Percentiles rank a stretch among this genome's conserved stretches.
phyloP scores from a whole-genome alignment of 208 protist genomes.

The Trichomonas gallinae region DNA sequence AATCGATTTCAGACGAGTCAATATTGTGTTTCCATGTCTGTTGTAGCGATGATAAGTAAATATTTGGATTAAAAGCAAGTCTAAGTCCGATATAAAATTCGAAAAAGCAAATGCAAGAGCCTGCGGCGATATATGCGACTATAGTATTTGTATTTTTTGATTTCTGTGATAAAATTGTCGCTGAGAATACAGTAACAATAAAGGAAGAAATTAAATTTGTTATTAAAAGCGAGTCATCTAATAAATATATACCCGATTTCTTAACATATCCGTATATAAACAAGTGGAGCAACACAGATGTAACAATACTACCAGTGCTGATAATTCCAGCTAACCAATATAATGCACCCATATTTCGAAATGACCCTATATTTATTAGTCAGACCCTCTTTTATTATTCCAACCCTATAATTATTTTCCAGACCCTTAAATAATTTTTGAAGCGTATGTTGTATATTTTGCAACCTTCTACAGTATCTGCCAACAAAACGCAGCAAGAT shows the following conservation, averaged over 20 bases:
- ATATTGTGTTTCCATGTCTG: neutral
- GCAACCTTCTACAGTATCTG: no score
- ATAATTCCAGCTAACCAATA: neutral
- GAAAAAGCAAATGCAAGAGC: neutral
- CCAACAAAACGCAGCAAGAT: no score
- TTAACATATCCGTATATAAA: neutral
- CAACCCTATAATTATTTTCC: no score
- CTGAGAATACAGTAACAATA: neutral
- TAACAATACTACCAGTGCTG: neutral
- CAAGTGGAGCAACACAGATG: neutral
- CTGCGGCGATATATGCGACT: neutral
- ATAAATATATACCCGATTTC: neutral
- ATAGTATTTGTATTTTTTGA: neutral
- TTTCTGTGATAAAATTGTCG: neutral
- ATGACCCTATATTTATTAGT: no score
- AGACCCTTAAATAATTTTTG: no score
- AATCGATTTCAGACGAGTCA: neutral
- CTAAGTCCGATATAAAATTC: neutral
- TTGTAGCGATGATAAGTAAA: neutral
- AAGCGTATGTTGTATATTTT: no score
- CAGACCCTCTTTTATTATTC: no score
- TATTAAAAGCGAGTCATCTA: neutral
- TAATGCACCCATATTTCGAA: neutral
- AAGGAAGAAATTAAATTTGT: neutral
- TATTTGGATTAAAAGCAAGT: neutral